A percentile compares a stretch with the other conserved stretches of the same genome.
Conservation (phyloP, 2,329 filamentous ascomycete genomes). For the Xylariaceae sp. region DNA sequence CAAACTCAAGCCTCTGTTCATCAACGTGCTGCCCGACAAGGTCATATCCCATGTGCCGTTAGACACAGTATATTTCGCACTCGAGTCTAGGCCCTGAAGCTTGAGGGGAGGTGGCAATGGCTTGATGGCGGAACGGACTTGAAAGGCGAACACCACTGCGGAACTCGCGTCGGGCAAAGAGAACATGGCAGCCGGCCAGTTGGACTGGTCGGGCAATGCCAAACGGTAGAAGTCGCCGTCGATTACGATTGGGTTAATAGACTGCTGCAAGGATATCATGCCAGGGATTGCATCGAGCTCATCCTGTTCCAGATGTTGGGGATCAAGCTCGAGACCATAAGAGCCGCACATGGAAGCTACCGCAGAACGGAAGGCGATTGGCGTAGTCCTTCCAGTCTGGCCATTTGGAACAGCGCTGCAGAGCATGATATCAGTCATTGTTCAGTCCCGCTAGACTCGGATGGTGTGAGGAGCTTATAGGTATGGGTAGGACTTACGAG, state of each 20-base stretch:
- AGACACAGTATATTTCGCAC: slow-evolving; percentile 48
- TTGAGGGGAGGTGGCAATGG: slow-evolving; percentile 49
- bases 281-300: slow-evolving; percentile 51
- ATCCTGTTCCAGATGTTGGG: slow-evolving; percentile 42
- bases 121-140: slow-evolving; percentile 48
- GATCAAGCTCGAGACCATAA: slow-evolving; percentile 62
- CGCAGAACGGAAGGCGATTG: slow-evolving; percentile 57
- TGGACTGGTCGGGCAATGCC: slow-evolving; percentile 51
- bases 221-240: slow-evolving; percentile 57
- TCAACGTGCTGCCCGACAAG: slow-evolving; percentile 55
- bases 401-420: slow-evolving; percentile 50
- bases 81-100: slow-evolving; percentile 52
- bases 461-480: no score
- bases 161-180: slow-evolving; percentile 45
- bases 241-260: slow-evolving; percentile 56
- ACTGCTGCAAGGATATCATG: slow-evolving; percentile 50
- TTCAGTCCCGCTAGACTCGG: no score
- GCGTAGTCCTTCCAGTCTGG: slow-evolving; percentile 49
- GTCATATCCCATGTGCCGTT: slow-evolving; percentile 38
- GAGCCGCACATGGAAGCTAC: slow-evolving; percentile 67
- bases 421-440: no score
- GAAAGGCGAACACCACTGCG: slow-evolving; percentile 57
- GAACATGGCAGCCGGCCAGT: slow-evolving; percentile 60
- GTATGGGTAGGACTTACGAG: slow-evolving; percentile 25
- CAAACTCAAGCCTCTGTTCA: slow-evolving; percentile 56